Percentiles rank a stretch among this genome's conserved stretches.
Evolutionary conservation across 768 basidiomycete genomes (phyloP).

Genomic region (Kwoniella heveanensis): DNA sequence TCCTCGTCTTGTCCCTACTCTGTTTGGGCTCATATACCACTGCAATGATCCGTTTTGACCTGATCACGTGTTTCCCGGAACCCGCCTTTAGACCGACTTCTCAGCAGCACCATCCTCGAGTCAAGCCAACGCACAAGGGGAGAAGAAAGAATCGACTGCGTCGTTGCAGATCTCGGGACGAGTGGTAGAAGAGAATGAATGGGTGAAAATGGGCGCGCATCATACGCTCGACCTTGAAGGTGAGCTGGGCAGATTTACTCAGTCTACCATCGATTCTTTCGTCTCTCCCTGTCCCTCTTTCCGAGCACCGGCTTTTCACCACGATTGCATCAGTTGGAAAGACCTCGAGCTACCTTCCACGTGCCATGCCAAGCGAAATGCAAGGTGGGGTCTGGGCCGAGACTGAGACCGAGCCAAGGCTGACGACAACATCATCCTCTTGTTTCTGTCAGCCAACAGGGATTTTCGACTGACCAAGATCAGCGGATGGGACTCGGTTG

Average conservation of each 20-base stretch:
- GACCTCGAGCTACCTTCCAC: too few relatives aligned
- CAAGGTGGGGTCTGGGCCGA: background rate
- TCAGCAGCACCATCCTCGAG: conserved; percentile 66
- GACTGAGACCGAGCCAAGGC: too few relatives aligned
- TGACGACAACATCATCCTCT: background rate
- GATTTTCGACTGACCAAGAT: conserved; percentile 86
- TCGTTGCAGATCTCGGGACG: conserved; percentile 82
- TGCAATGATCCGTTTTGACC: too few relatives aligned
- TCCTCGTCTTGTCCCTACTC: too few relatives aligned
- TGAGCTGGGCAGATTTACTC: conserved; percentile 26
- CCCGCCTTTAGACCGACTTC: conserved; percentile 61
- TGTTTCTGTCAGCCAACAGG: conserved; percentile 63
- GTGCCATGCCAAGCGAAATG: too few relatives aligned
- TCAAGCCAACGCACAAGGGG: conserved; percentile 47
- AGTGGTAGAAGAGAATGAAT: conserved; percentile 79
- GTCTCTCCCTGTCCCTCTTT: too few relatives aligned
- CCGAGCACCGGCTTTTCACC: too few relatives aligned
- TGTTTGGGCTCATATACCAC: too few relatives aligned
- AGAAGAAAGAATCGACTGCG: conserved; percentile 52
- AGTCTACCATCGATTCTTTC: too few relatives aligned
- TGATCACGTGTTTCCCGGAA: too few relatives aligned
- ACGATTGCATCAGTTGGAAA: too few relatives aligned
- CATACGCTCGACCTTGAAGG: conserved; percentile 91
- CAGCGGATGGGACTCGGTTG: conserved; percentile 83
- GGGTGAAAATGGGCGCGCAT: conserved; percentile 88